Evolutionary conservation across 2,329 filamentous ascomycete genomes (phyloP), one percentile per base, ranked within the genome.

Genomic region (Hymenoscyphus fraxineus): DNA sequence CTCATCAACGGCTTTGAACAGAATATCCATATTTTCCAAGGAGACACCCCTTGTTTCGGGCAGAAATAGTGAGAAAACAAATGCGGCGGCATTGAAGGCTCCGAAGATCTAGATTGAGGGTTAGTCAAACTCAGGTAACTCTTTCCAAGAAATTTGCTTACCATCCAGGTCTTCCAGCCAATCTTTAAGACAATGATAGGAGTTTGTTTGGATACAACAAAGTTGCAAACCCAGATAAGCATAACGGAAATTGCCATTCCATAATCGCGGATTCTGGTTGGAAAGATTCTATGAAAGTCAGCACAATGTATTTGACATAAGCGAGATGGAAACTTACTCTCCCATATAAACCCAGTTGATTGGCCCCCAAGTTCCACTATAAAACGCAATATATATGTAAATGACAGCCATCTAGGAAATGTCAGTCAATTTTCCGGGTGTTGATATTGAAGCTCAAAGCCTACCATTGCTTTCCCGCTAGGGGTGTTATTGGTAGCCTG

Each of bases 381-480:
- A 84, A 2, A 76, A 78, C 13, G 69, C 51, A 2, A 69, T 65
- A 40, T 63, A 70, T 2, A 70, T 62, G 59, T 69, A 69, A 35
- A 70, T 69, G 16, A 44, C 41, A 27, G 59, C 67, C 57, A 69
- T 65, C 67, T 64, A 61, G 19, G 16, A 44, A 60, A 47, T 22
- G n/a, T 60, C 19, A 60, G 39, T 40, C 15, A n/a, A 47, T n/a
- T 54, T 7, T 35, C 27, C 27, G 27, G 27, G n/a, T 9, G 9
- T 12, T 13, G 9, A 3, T 3, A 15, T 3, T 4, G 39, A 31
- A 12, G 13, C 27, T n/a, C 32, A 3, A 13, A 35, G 31, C 64
- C 51, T 57, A 67, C 64, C 66, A 85, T 88, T 19, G 88, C 83
- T 6, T 90, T 83, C 3, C 88, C 87, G 38, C 88, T 80, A 57